Evolutionary conservation across 768 basidiomycete species (phyloP).

Genomic region (Cystobasidium onofrii): DNA sequence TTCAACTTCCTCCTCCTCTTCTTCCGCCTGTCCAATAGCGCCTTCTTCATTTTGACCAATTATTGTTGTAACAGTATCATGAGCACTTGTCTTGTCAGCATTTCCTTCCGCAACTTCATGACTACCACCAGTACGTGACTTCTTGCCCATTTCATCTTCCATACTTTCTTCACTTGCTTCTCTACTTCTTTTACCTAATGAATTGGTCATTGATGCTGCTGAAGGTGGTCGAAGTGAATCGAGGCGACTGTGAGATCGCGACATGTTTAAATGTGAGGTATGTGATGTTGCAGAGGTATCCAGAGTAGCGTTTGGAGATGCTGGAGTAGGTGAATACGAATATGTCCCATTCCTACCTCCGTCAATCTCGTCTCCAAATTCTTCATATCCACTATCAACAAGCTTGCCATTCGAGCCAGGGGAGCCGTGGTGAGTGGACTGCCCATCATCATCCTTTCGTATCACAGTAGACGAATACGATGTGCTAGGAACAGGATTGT

Average conservation of each 20-base stretch:
- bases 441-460: slow-evolving; percentile 33
- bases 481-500: background rate
- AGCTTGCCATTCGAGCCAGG: background rate
- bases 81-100: background rate
- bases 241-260: background rate
- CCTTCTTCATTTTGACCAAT: background rate
- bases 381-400: slow-evolving; percentile 16
- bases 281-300: background rate
- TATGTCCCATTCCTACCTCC: background rate
- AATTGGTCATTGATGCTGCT: slow-evolving; percentile 4
- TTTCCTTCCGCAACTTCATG: background rate
- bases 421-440: slow-evolving; percentile 33
- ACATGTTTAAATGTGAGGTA: background rate
- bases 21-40: slow-evolving; percentile 32
- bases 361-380: slow-evolving; percentile 30
- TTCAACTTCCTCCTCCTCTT: slow-evolving; percentile 41
- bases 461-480: background rate
- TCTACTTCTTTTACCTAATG: slow-evolving; percentile 17
- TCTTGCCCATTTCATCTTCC: slow-evolving; percentile 46
- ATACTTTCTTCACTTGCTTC: slow-evolving; percentile 44
- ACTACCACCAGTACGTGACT: background rate
- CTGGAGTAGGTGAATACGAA: background rate
- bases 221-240: slow-evolving; percentile 19
- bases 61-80: background rate
- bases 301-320: background rate